Conservation (phyloP, 2,329 filamentous ascomycete species). For the Fusarium multiceps region DNA sequence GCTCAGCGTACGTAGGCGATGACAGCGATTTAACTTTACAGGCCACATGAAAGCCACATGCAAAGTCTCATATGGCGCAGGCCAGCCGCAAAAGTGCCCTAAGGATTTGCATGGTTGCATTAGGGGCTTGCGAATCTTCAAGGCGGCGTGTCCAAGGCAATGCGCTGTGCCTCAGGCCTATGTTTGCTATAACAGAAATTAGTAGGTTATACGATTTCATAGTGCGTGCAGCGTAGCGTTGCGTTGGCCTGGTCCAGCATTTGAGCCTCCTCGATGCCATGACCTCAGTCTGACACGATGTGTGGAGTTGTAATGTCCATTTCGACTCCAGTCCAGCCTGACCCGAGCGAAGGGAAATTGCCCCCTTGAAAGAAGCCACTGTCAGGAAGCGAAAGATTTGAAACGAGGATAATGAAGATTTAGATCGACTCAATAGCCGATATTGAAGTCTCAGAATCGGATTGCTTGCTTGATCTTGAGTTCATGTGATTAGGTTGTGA, state of each 20-base stretch:
- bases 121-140: constrained; percentile 27
- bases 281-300: constrained; percentile 45
- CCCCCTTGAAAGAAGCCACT: constrained; percentile 21
- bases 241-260: constrained; percentile 17
- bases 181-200: not conserved
- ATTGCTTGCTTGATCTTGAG: not conserved
- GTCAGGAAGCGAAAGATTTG: constrained; percentile 22
- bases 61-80: not conserved
- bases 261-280: constrained; percentile 40
- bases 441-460: constrained; percentile 13
- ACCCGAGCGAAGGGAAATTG: constrained; percentile 37
- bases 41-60: constrained; percentile 14
- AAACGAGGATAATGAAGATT: constrained; percentile 34
- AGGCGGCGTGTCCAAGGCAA: constrained; percentile 12
- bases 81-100: constrained; percentile 14
- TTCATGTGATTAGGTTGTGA: constrained; percentile 1
- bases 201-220: not conserved
- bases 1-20: constrained; percentile 4
- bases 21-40: constrained; percentile 10
- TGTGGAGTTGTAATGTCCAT: constrained; percentile 35
- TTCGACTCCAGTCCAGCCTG: constrained; percentile 31
- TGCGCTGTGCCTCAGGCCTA: constrained; percentile 15
- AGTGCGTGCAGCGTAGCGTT: constrained; percentile 13
- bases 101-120: constrained; percentile 14
- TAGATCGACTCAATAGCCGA: constrained; percentile 34